Evolutionary conservation across 495 filamentous ascomycete genomes (phyloP), one percentile per base, ranked within the genome.

Genomic region (Glarea lozoyensis): DNA sequence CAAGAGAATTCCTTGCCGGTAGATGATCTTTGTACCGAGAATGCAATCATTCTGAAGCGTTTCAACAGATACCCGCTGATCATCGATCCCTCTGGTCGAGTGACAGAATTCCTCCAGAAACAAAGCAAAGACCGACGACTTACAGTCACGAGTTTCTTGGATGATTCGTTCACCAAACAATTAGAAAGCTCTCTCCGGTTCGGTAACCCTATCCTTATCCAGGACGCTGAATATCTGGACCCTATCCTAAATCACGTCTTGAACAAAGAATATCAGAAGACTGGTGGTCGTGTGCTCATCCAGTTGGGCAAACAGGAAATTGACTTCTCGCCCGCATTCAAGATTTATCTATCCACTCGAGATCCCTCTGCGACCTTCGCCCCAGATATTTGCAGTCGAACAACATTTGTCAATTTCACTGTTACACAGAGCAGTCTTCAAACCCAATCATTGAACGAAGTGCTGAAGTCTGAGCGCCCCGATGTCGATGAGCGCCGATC

Each of bases 241-340:
- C 92, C 92, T 4, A 84, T 99, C 40, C 80, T 99, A 55, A 99
- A 95, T 59, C 93, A 99, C 56, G 89, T 99, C 35, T 78, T 99
- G 61, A 99, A 99, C 66, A 97, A 97, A 61, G 92, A 99, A 56
- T 97, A 99, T 62, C 92, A 99, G 62, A 95, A 88, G 67, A 99
- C 92, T n/a, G 92, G 92, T 43, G 92, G 92, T 11, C 89, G 92
- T 73, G 92, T 99, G 27, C 76, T 99, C 36, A 97, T 97, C 46
- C 92, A 97, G 59, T 82, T 99, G 22, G 92, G 92, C 52, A 96
- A 90, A 62, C 93, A 99, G 64, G 89, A 97, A 60, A 99, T 99
- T 43, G 92, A 99, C 64, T 97, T 99, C 64, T 99, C 92, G 33
- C 93, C 92, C 10, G 78, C 89, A 2, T 99, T 99, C 74, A 90